phyloP scores from a whole-genome alignment of 2,329 filamentous ascomycete genomes.

The Fusarium sp. region DNA sequence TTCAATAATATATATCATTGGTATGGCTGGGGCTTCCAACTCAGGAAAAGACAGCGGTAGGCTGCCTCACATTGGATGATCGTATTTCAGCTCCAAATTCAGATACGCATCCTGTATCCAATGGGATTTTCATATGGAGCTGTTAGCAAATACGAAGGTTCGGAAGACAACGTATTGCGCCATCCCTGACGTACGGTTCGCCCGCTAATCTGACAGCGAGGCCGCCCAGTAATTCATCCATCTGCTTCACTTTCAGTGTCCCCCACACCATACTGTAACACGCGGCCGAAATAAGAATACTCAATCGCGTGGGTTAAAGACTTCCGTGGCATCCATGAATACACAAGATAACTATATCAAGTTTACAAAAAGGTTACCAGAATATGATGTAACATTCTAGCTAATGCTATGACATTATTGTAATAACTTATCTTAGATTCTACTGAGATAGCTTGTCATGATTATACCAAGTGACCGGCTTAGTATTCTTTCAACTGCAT shows the following conservation, averaged over 20 bases:
- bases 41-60: not conserved
- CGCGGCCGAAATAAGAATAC: too few relatives aligned
- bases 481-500: too few relatives aligned
- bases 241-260: not conserved
- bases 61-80: not conserved
- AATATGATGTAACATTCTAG: too few relatives aligned
- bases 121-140: constrained; percentile 6
- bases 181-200: constrained; percentile 20
- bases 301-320: too few relatives aligned
- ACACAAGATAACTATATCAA: too few relatives aligned
- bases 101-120: constrained; percentile 3
- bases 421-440: too few relatives aligned
- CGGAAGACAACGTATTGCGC: constrained; percentile 16
- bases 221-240: constrained; percentile 29
- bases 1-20: too few relatives aligned
- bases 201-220: constrained; percentile 42
- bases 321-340: too few relatives aligned
- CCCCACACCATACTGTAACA: not conserved
- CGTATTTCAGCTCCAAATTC: constrained; percentile 1
- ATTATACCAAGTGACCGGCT: too few relatives aligned
- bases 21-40: not conserved
- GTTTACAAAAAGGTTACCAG: too few relatives aligned
- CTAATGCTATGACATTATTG: too few relatives aligned
- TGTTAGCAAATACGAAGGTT: constrained; percentile 9
- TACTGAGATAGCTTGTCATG: too few relatives aligned